These are phyloP conservation scores for Kluyveromyces aestuarii DNA, from an alignment of 805 yeast species.

Conservation along the genomic window DNA sequence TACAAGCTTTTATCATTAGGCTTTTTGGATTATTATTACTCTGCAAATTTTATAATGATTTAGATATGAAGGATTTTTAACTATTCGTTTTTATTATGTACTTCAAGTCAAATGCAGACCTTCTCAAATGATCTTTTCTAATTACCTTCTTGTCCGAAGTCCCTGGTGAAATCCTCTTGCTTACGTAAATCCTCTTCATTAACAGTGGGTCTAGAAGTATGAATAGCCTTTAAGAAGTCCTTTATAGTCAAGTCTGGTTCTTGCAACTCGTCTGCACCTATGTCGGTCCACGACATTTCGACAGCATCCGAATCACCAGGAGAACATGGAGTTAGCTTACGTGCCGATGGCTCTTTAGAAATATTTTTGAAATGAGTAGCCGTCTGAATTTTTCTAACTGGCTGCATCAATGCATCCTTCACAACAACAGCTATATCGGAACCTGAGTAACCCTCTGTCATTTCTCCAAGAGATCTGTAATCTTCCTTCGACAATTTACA, in stretches of 20 bases:
- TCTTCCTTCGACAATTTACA: constrained; percentile 69
- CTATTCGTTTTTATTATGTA: not conserved
- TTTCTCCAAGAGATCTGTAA: constrained; percentile 67
- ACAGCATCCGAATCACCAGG: constrained; percentile 87
- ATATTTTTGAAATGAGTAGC: constrained; percentile 87
- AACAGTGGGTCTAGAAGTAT: constrained; percentile 90
- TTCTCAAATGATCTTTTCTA: constrained; percentile 16
- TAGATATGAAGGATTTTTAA: not conserved
- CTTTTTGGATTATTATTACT: not conserved
- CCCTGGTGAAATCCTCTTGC: constrained; percentile 83
- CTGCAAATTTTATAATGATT: not conserved
- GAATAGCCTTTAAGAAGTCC: constrained; percentile 88
- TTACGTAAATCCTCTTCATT: constrained; percentile 72
- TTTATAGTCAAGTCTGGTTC: constrained; percentile 87
- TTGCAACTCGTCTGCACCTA: constrained; percentile 76
- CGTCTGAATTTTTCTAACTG: constrained; percentile 87
- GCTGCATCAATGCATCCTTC: constrained; percentile 96
- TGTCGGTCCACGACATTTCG: constrained; percentile 91
- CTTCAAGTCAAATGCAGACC: not conserved
- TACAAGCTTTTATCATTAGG: constrained; percentile 25
- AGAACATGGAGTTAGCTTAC: constrained; percentile 80
- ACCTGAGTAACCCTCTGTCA: constrained; percentile 97
- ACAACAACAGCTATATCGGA: constrained; percentile 96
- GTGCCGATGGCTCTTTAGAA: constrained; percentile 29
- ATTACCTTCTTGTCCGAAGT: constrained; percentile 97